Evolutionary conservation across 2,329 filamentous ascomycete genomes (phyloP).

Genomic region (Paraconiothyrium brasiliense): DNA sequence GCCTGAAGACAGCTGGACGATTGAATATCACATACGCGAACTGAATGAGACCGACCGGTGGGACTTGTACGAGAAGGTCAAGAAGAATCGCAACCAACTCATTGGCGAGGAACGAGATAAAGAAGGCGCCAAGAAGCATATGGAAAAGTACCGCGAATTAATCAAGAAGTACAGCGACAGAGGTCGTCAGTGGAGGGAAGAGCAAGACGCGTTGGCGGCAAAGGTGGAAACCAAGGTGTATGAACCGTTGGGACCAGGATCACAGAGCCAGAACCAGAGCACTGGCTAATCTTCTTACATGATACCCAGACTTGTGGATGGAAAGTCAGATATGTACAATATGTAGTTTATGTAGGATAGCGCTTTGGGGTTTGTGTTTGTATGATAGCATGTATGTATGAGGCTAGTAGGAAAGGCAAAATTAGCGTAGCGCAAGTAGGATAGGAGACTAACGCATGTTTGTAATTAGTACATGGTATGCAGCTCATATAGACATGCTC

Average conservation of each 20-base stretch:
- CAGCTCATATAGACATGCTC: background rate
- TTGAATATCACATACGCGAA: constrained; percentile 82
- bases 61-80: constrained; percentile 51
- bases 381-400: background rate
- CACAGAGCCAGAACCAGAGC: constrained; percentile 17
- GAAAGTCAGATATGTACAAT: constrained; percentile 6
- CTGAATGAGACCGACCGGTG: constrained; percentile 32
- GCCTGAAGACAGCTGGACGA: constrained; percentile 66
- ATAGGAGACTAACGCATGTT: background rate
- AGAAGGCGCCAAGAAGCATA: constrained; percentile 36
- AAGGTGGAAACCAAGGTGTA: constrained; percentile 51
- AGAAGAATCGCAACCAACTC: constrained; percentile 63
- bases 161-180: constrained; percentile 60
- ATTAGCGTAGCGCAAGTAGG: no score
- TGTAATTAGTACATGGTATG: background rate
- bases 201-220: constrained; percentile 63
- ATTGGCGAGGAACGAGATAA: constrained; percentile 52
- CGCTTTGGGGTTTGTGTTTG: background rate
- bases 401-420: background rate
- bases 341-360: constrained; percentile 11
- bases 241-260: constrained; percentile 42
- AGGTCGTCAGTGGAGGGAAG: constrained; percentile 68
- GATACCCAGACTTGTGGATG: constrained; percentile 4
- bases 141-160: constrained; percentile 55
- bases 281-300: background rate